These are phyloP conservation scores for Ceratobasidium sp. DNA, from an alignment of 1,284 basidiomycete genomes.

Conservation along the genomic window DNA sequence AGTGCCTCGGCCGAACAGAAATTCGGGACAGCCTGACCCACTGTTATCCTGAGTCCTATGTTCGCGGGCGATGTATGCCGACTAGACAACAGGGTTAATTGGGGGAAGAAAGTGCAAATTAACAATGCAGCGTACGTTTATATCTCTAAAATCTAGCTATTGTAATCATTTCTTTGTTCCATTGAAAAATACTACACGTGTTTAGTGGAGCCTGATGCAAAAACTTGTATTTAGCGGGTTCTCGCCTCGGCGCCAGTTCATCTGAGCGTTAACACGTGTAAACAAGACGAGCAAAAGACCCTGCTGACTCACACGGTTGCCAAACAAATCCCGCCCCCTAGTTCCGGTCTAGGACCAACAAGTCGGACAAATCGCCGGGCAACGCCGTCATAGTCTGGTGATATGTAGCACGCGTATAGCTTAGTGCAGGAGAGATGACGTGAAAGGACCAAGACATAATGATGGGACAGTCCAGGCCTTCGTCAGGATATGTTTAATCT, in stretches of 20 bases:
- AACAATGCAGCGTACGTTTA: background rate
- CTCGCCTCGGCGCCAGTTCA: background rate
- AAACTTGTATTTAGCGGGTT: background rate
- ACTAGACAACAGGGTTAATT: background rate
- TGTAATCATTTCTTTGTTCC: background rate
- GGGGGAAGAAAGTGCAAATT: background rate
- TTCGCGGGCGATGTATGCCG: background rate
- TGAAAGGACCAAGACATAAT: too few species aligned
- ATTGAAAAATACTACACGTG: background rate
- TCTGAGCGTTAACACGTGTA: background rate
- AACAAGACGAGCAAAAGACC: background rate
- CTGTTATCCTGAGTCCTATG: background rate
- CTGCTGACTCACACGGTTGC: background rate
- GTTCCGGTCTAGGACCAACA: background rate
- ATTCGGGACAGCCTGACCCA: background rate
- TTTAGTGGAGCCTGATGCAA: background rate
- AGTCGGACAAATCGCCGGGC: background rate
- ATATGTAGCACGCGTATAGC: too few species aligned
- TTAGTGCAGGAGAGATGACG: too few species aligned
- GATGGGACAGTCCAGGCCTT: too few species aligned
- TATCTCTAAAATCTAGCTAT: background rate
- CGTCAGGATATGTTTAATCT: background rate
- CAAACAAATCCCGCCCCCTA: background rate
- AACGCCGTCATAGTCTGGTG: background rate
- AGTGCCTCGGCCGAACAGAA: background rate